Base-by-base conservation (phyloP, 139 green algal species). In the Ostreobium quekettii region DNA sequence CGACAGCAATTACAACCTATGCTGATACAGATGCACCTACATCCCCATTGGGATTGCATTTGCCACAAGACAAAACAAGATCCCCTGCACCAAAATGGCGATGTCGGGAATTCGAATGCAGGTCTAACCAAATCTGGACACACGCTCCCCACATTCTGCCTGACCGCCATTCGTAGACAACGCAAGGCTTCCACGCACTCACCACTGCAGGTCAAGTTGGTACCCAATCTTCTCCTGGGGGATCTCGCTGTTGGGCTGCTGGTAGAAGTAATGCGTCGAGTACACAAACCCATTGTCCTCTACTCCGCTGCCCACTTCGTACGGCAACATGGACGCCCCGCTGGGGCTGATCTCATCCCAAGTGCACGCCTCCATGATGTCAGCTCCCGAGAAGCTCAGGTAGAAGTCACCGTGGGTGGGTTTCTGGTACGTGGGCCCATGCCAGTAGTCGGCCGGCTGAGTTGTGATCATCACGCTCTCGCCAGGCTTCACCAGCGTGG, bases 331-430 rank as follows among this genome's bases (percentile, higher is more conserved):
- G 7, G 59, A 26, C 7, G 59, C 59, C 29, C 59, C 59, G 47
- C 59, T 66, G 32, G 59, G 59, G 47, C 59, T 66, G 29, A 66
- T 48, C 59, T 66, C 59, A 66, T 66, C 59, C 59, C 59, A 66
- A 66, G 59, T 66, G 59, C 59, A 66, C 24, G 59, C n/a, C 30
- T 66, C 59, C 59, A 66, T 66, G 59, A 66, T 66, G 29, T 66
- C 59, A 32, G 59, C 59, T 66, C 59, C 59, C 29, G 59, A 31
- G 24, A 66, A 66, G 29, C 59, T 39, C 7, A 66, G 31, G 32
- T 66, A 66, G 24, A 66, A 47, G 29, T 66, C 59, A 8, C 59
- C 59, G 32, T 66, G 59, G 5, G 59, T 66, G 26, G 59, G 59
- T 19, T 39, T 66, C 5, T 7, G 26, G 6, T 42, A 66, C 8